Conservation (phyloP, 2,329 filamentous ascomycete species). For the Dothistroma septosporum region DNA sequence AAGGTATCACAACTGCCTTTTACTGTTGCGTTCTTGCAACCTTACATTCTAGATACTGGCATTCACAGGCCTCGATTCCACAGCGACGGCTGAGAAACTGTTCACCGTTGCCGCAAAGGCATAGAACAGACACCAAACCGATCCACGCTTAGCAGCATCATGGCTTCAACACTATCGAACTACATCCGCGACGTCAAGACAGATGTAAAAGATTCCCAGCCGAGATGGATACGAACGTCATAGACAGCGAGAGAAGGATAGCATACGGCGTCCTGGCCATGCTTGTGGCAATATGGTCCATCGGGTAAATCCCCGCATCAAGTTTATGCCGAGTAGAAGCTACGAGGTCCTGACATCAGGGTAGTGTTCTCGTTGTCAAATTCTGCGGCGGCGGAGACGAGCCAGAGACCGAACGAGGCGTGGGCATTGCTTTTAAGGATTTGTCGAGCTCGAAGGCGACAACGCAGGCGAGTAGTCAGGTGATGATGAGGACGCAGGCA, state of each 20-base stretch:
- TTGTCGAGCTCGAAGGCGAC: not conserved
- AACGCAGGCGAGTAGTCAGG: not conserved
- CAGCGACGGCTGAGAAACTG: not conserved
- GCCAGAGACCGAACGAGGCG: not conserved
- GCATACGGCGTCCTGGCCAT: not conserved
- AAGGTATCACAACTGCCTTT: not conserved
- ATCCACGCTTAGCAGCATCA: not conserved
- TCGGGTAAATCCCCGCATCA: not conserved
- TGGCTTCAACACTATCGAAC: not conserved
- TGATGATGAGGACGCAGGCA: not conserved
- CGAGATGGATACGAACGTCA: not conserved
- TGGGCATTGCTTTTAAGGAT: not conserved
- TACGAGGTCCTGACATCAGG: not conserved
- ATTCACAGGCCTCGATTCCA: not conserved
- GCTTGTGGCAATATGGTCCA: not conserved
- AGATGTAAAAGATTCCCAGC: not conserved
- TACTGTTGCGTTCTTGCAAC: not conserved
- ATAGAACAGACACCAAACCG: not conserved
- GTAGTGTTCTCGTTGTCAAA: not conserved
- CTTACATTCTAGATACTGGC: not conserved
- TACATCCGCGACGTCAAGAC: not conserved
- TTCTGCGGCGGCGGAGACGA: not conserved
- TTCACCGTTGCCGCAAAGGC: not conserved
- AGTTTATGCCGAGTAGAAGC: not conserved
- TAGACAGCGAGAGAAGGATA: not conserved